Base-by-base conservation (phyloP, 2,329 filamentous ascomycete genomes). In the Fusarium incarnatum region DNA sequence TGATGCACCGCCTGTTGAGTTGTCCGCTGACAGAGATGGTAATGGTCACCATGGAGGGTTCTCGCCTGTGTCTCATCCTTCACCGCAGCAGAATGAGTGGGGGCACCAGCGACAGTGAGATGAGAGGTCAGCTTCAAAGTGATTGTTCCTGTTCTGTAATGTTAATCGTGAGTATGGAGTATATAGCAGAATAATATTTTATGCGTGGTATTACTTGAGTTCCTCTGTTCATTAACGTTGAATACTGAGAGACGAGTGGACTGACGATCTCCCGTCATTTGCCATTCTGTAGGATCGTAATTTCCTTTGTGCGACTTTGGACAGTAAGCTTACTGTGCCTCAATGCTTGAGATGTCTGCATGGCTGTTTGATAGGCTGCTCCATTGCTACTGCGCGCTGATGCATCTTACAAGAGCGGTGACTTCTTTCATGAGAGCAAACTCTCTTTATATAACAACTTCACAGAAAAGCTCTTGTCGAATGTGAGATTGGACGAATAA, bases 41-140 rank as follows among this genome's bases (percentile, higher is more conserved):
- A 37, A 37, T 37, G 34, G 34, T 37, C 16, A 28, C 9, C 13
- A 16, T 6, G 41, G 16, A 27, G 49, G 12, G 25, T n/a, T 42
- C 3, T 53, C 49, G 8, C 49, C 49, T 18, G 10, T 42, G 12
- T 53, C 49, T 20, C 25, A 53, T 25, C 18, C 23, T 20, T 42
- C 49, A 42, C 49, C 49, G 20, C 49, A 34, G 12, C 47, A 53
- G 11, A 53, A n/a, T 22, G 30, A 53, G 49, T 53, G 49, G 49
- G 22, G 32, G n/a, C 23, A 53, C 18, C 34, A 25, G 34, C 34
- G 34, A 12, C 18, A 42, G 13, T 53, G 11, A 42, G 3, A 16
- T 16, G 9, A 23, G 41, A 11, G 22, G 41, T 23, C 41, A 37
- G 34, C 18, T 37, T 37, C 18, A 37, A 11, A 12, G 10, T 37